Conservation (phyloP, 2,329 filamentous ascomycete genomes). For the Calycina herbarum region DNA sequence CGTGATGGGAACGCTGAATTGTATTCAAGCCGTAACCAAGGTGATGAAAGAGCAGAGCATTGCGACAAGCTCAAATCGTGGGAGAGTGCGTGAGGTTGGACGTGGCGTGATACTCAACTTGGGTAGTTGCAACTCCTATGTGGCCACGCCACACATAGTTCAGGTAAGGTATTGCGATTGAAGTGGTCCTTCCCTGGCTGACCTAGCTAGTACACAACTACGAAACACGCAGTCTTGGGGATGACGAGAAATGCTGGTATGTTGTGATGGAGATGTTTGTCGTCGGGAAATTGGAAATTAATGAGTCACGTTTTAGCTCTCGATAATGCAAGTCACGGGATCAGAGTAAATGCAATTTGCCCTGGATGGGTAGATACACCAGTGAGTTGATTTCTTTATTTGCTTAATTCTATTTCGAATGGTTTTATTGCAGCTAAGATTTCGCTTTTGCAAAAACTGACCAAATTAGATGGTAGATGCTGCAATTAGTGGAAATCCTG, state of each 20-base stretch:
- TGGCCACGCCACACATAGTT: neutral
- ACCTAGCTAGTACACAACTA: slow-evolving; percentile 9
- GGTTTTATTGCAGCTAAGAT: no score
- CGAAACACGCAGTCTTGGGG: slow-evolving; percentile 20
- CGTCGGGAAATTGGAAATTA: neutral
- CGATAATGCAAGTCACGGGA: slow-evolving; percentile 18
- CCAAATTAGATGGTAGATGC: slow-evolving; percentile 7
- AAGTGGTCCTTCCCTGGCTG: no score
- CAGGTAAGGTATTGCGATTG: neutral
- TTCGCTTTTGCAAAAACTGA: neutral
- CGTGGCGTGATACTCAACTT: neutral
- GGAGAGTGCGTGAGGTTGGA: neutral
- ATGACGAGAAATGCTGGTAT: slow-evolving; percentile 18
- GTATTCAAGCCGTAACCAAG: neutral
- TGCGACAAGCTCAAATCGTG: neutral
- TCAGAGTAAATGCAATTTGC: slow-evolving; percentile 21
- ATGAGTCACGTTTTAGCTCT: slow-evolving; percentile 12
- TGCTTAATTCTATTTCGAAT: no score
- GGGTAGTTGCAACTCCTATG: neutral
- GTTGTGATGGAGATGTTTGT: neutral
- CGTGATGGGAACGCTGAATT: neutral
- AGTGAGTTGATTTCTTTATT: slow-evolving; percentile 8
- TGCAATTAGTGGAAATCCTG: neutral
- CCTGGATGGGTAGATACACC: slow-evolving; percentile 23
- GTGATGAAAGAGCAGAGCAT: neutral